These are phyloP conservation scores for Carex arenaria DNA, from an alignment of 202 grass and related monocot genomes.

Conservation along the genomic window DNA sequence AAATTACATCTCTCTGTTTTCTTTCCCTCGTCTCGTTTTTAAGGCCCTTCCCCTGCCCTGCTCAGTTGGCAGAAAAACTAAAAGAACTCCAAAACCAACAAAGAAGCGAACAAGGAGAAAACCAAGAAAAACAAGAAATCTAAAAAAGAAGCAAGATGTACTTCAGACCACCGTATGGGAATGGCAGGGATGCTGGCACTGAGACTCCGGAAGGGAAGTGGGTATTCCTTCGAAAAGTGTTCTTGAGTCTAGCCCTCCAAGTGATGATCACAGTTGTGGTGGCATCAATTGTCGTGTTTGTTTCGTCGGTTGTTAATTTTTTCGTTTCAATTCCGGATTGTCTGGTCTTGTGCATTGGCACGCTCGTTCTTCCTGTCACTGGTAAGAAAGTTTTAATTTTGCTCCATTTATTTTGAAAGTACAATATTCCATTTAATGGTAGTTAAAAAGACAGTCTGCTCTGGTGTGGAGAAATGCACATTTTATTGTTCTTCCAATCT, in stretches of 20 bases:
- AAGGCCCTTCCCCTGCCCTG: neutral
- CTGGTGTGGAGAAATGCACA: neutral
- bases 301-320: slow-evolving; percentile 50
- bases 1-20: slow-evolving; percentile 28
- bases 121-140: too few species aligned
- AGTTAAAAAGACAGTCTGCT: neutral
- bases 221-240: slow-evolving; percentile 67
- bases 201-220: slow-evolving; percentile 61
- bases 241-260: slow-evolving; percentile 59
- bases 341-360: slow-evolving; percentile 65
- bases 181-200: neutral
- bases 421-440: neutral
- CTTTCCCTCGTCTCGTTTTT: neutral
- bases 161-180: too few species aligned
- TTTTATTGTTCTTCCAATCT: neutral
- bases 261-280: slow-evolving; percentile 59
- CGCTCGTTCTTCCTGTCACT: slow-evolving; percentile 71
- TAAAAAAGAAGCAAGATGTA: too few species aligned
- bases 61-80: neutral
- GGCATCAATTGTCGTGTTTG: slow-evolving; percentile 50
- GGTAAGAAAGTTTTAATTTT: slow-evolving; percentile 33
- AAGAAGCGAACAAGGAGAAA: neutral
- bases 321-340: slow-evolving; percentile 57
- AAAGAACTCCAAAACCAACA: neutral
- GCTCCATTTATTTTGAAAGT: neutral